Evolutionary conservation across 768 basidiomycete species (phyloP), one percentile per base, ranked within the genome.

Genomic region (Lentinula aciculospora): DNA sequence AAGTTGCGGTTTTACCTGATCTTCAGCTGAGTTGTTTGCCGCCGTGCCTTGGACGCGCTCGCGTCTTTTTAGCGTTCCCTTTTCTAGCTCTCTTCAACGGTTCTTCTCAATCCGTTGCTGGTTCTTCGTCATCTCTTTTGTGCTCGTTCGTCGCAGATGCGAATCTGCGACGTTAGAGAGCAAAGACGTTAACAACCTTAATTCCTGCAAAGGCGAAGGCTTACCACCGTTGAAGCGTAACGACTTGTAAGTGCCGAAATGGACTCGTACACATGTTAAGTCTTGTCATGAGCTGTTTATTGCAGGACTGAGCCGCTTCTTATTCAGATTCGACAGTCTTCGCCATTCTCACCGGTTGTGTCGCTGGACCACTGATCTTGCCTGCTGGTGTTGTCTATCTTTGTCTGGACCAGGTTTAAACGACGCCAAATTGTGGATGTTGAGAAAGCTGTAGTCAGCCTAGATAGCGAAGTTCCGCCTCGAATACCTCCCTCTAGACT

Each of bases 41-140:
- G 32, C 32, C 32, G 32, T 34, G 32, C 3, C 32, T 34, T 34
- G 32, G 13, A 34, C 32, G 32, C 5, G 32, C 13, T 34, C 9
- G 8, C 32, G 8, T 34, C 32, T n/a, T n/a, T n/a, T n/a, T n/a
- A n/a, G 13, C 32, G 9, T 13, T 1, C 13, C 13, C 32, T 1
- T 9, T 13, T 34, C 32, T 7, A 13, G 32, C 32, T 34, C 9
- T 34, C 32, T 34, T 34, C 32, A 34, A 0, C 8, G 13, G 75
- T 68, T 69, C n/a, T n/a, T n/a, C 70, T 70, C 65, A 69, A 12
- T 28, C 15, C 75, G 75, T 75, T 76, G 13, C 32, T 34, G 9
- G 1, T 13, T 13, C 5, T 13, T n/a, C 64, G 61, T 64, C 54
- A 57, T 66, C 60, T 46, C 60, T 31, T 51, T 70, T 66, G 65